These are phyloP conservation scores for Calocybe gangraenosa DNA, from an alignment of 768 basidiomycete genomes.

Conservation along the genomic window DNA sequence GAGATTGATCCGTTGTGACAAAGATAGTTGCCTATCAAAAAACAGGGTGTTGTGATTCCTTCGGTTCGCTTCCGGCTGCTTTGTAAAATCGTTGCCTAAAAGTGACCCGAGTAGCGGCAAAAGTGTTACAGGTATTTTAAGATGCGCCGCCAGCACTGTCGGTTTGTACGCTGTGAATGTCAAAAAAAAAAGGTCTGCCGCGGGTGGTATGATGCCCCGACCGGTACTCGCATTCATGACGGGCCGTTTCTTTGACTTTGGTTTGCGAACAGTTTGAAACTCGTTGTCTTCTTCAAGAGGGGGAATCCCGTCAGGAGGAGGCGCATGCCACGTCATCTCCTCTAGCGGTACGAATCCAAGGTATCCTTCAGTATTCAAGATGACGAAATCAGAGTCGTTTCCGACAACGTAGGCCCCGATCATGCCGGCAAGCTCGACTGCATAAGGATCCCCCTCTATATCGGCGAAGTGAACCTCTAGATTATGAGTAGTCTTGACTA, in stretches of 20 bases:
- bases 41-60: conserved; percentile 58
- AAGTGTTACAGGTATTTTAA: conserved; percentile 64
- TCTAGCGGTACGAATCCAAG: conserved; percentile 73
- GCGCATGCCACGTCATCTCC: conserved; percentile 65
- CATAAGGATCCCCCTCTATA: conserved; percentile 78
- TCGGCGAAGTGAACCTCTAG: conserved; percentile 70
- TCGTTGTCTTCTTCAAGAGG: conserved; percentile 42
- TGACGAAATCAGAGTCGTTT: conserved; percentile 79
- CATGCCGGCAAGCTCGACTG: conserved; percentile 78
- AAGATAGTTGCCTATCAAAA: conserved; percentile 57
- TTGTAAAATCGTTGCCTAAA: conserved; percentile 78
- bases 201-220: conserved; percentile 54
- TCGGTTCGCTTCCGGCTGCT: conserved; percentile 40
- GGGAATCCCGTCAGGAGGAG: conserved; percentile 17
- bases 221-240: conserved; percentile 21
- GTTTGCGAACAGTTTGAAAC: conserved; percentile 55
- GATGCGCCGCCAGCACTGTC: conserved; percentile 51
- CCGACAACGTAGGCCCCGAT: conserved; percentile 72
- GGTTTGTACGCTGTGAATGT: conserved; percentile 62
- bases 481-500: conserved; percentile 28
- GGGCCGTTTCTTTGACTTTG: conserved; percentile 46
- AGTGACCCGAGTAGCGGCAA: conserved; percentile 77
- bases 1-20: conserved; percentile 61
- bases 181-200: conserved; percentile 39
- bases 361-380: conserved; percentile 74